These are phyloP conservation scores for Coemansia furcata DNA, from an alignment of 192 early-diverging fungal genomes.

Conservation along the genomic window DNA sequence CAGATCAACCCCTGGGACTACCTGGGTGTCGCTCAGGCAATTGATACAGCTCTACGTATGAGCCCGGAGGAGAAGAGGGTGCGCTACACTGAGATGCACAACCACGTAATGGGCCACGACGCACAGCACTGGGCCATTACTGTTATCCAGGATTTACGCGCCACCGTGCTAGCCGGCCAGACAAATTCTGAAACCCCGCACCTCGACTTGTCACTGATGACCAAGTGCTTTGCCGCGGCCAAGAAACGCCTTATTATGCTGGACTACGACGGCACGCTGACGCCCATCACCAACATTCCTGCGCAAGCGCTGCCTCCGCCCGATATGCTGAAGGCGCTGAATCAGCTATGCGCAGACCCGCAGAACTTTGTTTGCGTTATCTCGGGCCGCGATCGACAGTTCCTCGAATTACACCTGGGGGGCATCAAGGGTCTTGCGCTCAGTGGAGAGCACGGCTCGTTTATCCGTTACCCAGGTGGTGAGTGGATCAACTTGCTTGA, in stretches of 20 bases:
- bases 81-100: slow-evolving; percentile 64
- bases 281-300: slow-evolving; percentile 84
- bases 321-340: slow-evolving; percentile 76
- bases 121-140: slow-evolving; percentile 84
- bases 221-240: slow-evolving; percentile 37
- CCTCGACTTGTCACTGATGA: slow-evolving; percentile 27
- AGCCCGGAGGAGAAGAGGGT: slow-evolving; percentile 63
- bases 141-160: slow-evolving; percentile 74
- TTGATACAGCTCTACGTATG: slow-evolving; percentile 85
- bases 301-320: slow-evolving; percentile 76
- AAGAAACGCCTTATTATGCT: slow-evolving; percentile 84
- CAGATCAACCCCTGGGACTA: slow-evolving; percentile 98
- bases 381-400: slow-evolving; percentile 84
- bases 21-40: slow-evolving; percentile 80
- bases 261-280: slow-evolving; percentile 97
- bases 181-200: slow-evolving; percentile 27
- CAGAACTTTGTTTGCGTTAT: slow-evolving; percentile 87
- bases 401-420: slow-evolving; percentile 84
- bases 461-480: slow-evolving; percentile 79
- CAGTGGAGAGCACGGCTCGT: slow-evolving; percentile 94
- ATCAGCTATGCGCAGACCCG: slow-evolving; percentile 68
- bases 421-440: slow-evolving; percentile 72
- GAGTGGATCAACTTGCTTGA: slow-evolving; percentile 75
- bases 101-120: slow-evolving; percentile 78
- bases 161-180: slow-evolving; percentile 47